phyloP scores from a whole-genome alignment of 352 stramenopile genomes.

The Globisporangium perplexum region DNA sequence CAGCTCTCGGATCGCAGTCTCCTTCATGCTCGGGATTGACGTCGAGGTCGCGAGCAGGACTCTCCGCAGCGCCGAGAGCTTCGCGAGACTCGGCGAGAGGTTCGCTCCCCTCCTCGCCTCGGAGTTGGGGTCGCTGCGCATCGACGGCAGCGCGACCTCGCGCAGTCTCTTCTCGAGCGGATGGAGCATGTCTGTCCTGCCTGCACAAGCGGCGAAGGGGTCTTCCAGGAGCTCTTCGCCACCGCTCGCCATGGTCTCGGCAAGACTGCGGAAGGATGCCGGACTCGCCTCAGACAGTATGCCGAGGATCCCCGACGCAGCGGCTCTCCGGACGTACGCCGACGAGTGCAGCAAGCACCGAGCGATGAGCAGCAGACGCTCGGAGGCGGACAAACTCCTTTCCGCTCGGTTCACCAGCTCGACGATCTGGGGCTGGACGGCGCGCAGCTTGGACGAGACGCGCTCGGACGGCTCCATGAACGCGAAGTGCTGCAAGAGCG shows the following conservation, averaged over 20 bases:
- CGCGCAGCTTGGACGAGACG: constrained; percentile 15
- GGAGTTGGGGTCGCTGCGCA: neutral
- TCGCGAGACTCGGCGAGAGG: constrained; percentile 14
- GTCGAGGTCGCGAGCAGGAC: constrained; percentile 1
- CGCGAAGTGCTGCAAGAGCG: constrained; percentile 54
- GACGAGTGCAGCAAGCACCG: constrained; percentile 50
- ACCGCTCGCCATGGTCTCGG: constrained; percentile 4
- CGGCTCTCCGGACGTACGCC: constrained; percentile 38
- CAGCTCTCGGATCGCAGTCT: constrained; percentile 19
- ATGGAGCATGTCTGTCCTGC: neutral
- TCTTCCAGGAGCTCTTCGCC: constrained; percentile 5
- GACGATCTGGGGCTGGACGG: constrained; percentile 28
- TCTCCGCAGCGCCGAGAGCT: constrained; percentile 9
- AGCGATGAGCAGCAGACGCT: constrained; percentile 26
- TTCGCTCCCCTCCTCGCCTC: constrained; percentile 1
- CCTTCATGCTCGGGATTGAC: constrained; percentile 9
- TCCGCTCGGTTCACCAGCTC: constrained; percentile 42
- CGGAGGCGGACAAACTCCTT: constrained; percentile 8
- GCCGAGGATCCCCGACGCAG: constrained; percentile 29
- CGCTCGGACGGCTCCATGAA: constrained; percentile 33
- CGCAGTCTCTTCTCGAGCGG: constrained; percentile 5
- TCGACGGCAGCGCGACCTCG: constrained; percentile 2
- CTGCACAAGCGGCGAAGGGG: constrained; percentile 7
- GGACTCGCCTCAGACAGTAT: constrained; percentile 19
- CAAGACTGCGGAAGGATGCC: constrained; percentile 5